Percentiles rank a stretch among this genome's conserved stretches.
phyloP scores from a whole-genome alignment of 2,329 filamentous ascomycete species.

The Coniochaeta prunicola region DNA sequence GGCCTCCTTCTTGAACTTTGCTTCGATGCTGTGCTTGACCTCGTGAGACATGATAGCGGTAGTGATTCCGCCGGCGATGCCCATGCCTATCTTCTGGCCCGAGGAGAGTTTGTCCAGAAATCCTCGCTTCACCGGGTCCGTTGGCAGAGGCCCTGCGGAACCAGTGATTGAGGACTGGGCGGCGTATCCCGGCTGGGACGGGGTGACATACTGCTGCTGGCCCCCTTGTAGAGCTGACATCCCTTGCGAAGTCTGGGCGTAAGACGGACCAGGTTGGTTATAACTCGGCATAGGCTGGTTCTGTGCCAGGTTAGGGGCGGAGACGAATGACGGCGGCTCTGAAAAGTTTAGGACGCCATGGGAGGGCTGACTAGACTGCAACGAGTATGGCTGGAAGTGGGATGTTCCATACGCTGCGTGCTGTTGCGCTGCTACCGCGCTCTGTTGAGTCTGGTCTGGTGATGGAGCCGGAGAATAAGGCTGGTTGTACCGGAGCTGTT shows the following conservation, averaged over 20 bases:
- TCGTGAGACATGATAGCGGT: not conserved
- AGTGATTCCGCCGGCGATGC: not conserved
- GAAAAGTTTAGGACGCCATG: not conserved
- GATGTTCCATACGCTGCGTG: not conserved
- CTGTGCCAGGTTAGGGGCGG: not conserved
- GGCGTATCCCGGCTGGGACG: not conserved
- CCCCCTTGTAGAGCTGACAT: not conserved
- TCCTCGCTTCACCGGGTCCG: not conserved
- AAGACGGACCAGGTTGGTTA: not conserved
- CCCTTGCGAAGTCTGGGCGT: not conserved
- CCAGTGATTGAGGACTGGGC: not conserved
- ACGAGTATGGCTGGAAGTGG: not conserved
- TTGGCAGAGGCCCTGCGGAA: not conserved
- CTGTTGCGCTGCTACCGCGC: not conserved
- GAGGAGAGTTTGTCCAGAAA: not conserved
- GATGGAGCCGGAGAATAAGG: not conserved
- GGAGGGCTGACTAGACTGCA: not conserved
- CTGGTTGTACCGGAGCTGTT: not conserved
- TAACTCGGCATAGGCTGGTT: not conserved
- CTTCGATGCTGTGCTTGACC: not conserved
- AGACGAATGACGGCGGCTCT: not conserved
- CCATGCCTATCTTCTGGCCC: not conserved
- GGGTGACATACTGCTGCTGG: not conserved
- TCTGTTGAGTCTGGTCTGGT: not conserved
- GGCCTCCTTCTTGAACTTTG: not conserved